Conservation (phyloP, 345 rosid species). For the Eutrema yunnanense region DNA sequence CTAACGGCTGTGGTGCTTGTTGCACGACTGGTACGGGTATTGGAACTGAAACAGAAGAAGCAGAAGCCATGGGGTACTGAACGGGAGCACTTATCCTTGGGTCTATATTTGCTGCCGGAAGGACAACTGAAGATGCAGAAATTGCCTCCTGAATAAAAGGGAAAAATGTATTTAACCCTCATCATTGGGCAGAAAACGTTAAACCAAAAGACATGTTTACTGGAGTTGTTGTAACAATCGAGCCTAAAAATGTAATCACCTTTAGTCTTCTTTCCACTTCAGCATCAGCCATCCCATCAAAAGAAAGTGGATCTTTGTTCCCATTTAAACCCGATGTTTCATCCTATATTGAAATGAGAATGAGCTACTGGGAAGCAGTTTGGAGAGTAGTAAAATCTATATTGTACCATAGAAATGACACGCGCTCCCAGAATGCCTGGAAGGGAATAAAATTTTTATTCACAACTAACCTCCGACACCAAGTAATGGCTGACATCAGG, state of each 20-base stretch:
- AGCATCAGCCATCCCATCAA: slow-evolving; percentile 83
- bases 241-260: slow-evolving; percentile 35
- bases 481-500: slow-evolving; percentile 96
- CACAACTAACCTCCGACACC: slow-evolving; percentile 75
- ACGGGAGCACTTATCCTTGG: slow-evolving; percentile 55
- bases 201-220: not conserved
- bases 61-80: slow-evolving; percentile 50
- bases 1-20: slow-evolving; percentile 43
- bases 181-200: not conserved
- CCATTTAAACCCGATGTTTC: slow-evolving; percentile 60
- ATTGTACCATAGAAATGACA: not conserved
- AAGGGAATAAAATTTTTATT: not conserved
- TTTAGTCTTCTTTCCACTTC: slow-evolving; percentile 84
- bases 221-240: not conserved
- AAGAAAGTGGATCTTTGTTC: slow-evolving; percentile 58
- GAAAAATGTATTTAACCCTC: not conserved
- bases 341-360: slow-evolving; percentile 51
- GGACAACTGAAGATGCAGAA: slow-evolving; percentile 50
- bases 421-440: not conserved
- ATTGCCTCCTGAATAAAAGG: slow-evolving; percentile 63
- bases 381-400: not conserved
- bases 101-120: slow-evolving; percentile 51
- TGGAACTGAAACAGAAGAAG: slow-evolving; percentile 55
- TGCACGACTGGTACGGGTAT: slow-evolving; percentile 27
- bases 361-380: slow-evolving; percentile 10